phyloP scores from a whole-genome alignment of 2,329 filamentous ascomycete species.

The Cytospora schulzeri region DNA sequence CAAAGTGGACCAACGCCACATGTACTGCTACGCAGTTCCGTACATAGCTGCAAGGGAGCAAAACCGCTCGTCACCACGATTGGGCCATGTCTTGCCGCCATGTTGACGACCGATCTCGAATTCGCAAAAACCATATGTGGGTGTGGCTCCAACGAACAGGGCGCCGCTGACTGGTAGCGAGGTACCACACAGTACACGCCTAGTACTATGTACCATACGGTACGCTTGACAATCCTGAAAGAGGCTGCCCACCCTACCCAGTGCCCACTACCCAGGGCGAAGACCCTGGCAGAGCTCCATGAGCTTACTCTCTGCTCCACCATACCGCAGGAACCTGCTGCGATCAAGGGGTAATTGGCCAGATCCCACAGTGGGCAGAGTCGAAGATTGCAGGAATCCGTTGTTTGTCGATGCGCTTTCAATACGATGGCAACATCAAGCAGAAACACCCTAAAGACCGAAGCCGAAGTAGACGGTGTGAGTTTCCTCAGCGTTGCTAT shows the following conservation, averaged over 20 bases:
- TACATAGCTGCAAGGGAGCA: neutral
- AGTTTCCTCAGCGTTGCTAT: constrained; percentile 21
- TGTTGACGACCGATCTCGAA: neutral
- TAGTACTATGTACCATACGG: neutral
- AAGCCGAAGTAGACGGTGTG: constrained; percentile 10
- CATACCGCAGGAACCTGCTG: constrained; percentile 1
- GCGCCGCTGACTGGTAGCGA: neutral
- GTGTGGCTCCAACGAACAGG: neutral
- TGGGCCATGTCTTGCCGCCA: neutral
- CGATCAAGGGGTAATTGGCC: neutral
- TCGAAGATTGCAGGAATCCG: constrained; percentile 4
- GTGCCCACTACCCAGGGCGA: neutral
- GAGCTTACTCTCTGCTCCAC: constrained; percentile 12
- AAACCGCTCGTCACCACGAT: neutral
- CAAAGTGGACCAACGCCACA: neutral
- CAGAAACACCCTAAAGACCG: constrained; percentile 12
- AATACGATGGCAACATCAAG: constrained; percentile 5
- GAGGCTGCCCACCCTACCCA: neutral
- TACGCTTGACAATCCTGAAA: neutral
- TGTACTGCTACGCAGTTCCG: neutral
- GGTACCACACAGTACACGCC: neutral
- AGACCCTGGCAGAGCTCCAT: constrained; percentile 6
- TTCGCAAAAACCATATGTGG: neutral
- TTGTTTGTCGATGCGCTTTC: constrained; percentile 1
- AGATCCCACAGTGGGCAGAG: neutral